A percentile compares a stretch with the other conserved stretches of the same genome.
phyloP scores from a whole-genome alignment of 176 grass and related monocot species.

The Eleusine coracana region DNA sequence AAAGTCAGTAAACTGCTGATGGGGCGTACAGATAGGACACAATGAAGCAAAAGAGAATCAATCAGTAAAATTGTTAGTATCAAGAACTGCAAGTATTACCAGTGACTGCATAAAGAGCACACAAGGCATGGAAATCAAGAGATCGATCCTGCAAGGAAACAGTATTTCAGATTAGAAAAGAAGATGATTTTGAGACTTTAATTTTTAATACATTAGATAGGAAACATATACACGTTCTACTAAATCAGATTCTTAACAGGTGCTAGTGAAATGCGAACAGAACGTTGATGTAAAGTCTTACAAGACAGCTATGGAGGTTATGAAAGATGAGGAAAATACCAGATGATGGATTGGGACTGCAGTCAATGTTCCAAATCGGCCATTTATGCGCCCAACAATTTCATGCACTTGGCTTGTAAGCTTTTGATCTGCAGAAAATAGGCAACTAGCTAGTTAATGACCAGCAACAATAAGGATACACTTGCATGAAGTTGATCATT shows the following conservation, averaged over 20 bases:
- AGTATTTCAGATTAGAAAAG: constrained; percentile 36
- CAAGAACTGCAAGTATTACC: constrained; percentile 51
- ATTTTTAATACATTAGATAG: background rate
- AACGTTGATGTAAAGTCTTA: background rate
- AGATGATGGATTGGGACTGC: constrained; percentile 98
- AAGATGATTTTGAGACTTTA: background rate
- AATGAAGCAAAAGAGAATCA: constrained; percentile 1
- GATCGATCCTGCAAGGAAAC: constrained; percentile 84
- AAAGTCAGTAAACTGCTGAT: constrained; percentile 4
- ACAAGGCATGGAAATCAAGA: constrained; percentile 90
- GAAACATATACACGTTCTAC: background rate
- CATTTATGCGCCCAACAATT: constrained; percentile 99
- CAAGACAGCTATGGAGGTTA: constrained; percentile 3
- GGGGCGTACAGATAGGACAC: background rate
- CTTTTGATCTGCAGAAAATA: constrained; percentile 87
- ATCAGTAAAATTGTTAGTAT: constrained; percentile 15
- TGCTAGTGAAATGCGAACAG: constrained; percentile 3
- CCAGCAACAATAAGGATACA: background rate
- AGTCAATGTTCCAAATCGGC: constrained; percentile 95
- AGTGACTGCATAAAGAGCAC: constrained; percentile 94
- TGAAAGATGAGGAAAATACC: constrained; percentile 50
- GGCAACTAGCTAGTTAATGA: constrained; percentile 9
- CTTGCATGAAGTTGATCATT: background rate
- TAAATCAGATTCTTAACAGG: background rate
- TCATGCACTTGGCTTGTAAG: constrained; percentile 98